A percentile compares a stretch with the other conserved stretches of the same genome.
These are phyloP conservation scores for Ceratobasidium sp. DNA, from an alignment of 1,284 basidiomycete species.

Conservation along the genomic window DNA sequence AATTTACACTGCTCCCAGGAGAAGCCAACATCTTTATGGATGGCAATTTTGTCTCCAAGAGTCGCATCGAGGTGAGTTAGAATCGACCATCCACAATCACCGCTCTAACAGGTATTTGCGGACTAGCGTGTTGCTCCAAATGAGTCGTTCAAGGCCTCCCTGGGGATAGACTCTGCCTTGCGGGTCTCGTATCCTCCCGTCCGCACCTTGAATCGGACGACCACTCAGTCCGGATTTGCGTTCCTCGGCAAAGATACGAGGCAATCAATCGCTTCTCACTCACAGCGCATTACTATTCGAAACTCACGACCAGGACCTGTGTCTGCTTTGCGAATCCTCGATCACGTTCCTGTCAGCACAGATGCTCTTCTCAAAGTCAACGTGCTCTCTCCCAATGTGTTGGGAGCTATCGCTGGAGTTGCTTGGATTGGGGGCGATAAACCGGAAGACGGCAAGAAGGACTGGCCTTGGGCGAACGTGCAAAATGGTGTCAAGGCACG, in stretches of 20 bases:
- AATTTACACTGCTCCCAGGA: constrained; percentile 47
- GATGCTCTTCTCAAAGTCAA: constrained; percentile 50
- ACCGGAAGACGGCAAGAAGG: neutral
- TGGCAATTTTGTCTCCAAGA: constrained; percentile 49
- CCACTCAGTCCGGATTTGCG: constrained; percentile 28
- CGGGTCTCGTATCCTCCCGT: constrained; percentile 50
- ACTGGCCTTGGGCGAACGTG: constrained; percentile 4
- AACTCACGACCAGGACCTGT: constrained; percentile 48
- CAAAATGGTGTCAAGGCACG: constrained; percentile 44
- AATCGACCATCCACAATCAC: neutral
- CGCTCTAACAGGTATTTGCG: neutral
- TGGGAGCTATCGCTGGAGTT: constrained; percentile 8
- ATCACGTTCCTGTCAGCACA: constrained; percentile 50
- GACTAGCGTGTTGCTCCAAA: constrained; percentile 14
- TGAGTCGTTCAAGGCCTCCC: constrained; percentile 46
- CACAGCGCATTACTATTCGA: constrained; percentile 50
- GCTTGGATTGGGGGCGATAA: neutral
- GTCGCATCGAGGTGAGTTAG: constrained; percentile 19
- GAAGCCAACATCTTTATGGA: constrained; percentile 49
- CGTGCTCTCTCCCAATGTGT: constrained; percentile 48
- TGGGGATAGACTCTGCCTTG: constrained; percentile 46
- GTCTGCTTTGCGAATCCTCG: constrained; percentile 48
- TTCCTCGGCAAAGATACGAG: constrained; percentile 45
- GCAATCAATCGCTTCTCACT: constrained; percentile 46
- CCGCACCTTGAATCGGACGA: constrained; percentile 47